These are phyloP conservation scores for Psilocybe cyanescens DNA, from an alignment of 768 basidiomycete species.

Conservation along the genomic window DNA sequence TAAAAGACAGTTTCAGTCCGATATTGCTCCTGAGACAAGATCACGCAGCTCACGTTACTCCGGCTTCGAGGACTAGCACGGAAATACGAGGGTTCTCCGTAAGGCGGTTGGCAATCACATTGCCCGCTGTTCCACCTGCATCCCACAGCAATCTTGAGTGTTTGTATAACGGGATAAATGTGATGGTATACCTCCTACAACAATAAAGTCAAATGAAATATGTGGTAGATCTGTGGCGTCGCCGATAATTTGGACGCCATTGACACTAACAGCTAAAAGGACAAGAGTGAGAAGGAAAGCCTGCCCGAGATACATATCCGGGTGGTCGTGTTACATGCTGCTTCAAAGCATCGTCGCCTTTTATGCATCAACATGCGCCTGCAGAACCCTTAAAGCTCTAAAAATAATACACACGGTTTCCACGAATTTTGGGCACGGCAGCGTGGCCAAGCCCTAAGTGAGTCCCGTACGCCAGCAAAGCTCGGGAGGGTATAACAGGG, in stretches of 20 bases:
- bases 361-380: not conserved
- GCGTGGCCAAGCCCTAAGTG: too few relatives aligned
- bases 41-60: constrained; percentile 43
- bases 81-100: constrained; percentile 49
- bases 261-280: not conserved
- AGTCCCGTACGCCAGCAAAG: too few relatives aligned
- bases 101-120: constrained; percentile 54
- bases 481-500: too few relatives aligned
- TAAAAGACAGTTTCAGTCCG: not conserved
- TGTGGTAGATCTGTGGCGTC: constrained; percentile 7
- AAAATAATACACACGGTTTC: not conserved
- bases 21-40: not conserved
- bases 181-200: constrained; percentile 13
- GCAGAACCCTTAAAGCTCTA: not conserved
- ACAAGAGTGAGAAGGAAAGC: not conserved
- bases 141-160: not conserved
- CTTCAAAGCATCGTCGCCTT: not conserved
- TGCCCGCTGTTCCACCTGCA: constrained; percentile 54
- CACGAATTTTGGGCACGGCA: not conserved
- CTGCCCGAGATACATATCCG: not conserved
- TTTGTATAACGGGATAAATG: not conserved
- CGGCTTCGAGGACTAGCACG: constrained; percentile 58
- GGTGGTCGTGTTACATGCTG: not conserved
- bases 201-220: constrained; percentile 16
- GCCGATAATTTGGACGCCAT: not conserved